Evolutionary conservation across 2,329 filamentous ascomycete species (phyloP).

Genomic region (Trichoderma guizhouense): DNA sequence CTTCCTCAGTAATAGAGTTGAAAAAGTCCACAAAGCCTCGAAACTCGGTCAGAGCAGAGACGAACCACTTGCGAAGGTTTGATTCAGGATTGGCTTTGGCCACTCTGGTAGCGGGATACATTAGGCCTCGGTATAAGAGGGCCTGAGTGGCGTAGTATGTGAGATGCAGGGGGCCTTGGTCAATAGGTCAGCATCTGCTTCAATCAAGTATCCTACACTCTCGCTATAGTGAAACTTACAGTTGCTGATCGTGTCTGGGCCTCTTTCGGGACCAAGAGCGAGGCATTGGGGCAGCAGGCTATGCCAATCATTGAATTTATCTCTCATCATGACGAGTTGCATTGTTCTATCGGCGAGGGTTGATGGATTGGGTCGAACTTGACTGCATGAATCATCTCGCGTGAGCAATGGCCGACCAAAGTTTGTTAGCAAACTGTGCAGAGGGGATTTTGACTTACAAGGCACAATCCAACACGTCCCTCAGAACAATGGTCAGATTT

Average conservation of each 20-base stretch:
- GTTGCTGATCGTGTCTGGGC: constrained; percentile 25
- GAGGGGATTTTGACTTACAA: constrained; percentile 28
- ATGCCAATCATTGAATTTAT: constrained; percentile 35
- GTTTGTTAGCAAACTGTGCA: background rate
- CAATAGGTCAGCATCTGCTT: background rate
- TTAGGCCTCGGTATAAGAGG: constrained; percentile 42
- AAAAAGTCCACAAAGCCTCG: constrained; percentile 39
- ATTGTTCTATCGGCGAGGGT: constrained; percentile 20
- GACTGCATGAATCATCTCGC: constrained; percentile 20
- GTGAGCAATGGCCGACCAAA: background rate
- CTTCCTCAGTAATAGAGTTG: constrained; percentile 32
- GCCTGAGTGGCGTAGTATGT: constrained; percentile 41
- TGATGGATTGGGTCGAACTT: constrained; percentile 24
- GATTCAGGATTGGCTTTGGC: constrained; percentile 38
- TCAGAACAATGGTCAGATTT: constrained; percentile 31
- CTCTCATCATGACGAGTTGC: constrained; percentile 28
- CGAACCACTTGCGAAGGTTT: constrained; percentile 35
- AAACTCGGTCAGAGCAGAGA: constrained; percentile 35
- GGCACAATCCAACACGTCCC: constrained; percentile 33
- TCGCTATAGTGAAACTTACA: constrained; percentile 18
- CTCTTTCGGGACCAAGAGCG: constrained; percentile 24
- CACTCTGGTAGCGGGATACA: constrained; percentile 43
- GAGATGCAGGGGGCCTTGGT: constrained; percentile 38
- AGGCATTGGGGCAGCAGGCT: constrained; percentile 37
- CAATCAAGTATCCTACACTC: too few species aligned